Conservation (phyloP, 2,329 filamentous ascomycete species). For the Fusarium concolor region DNA sequence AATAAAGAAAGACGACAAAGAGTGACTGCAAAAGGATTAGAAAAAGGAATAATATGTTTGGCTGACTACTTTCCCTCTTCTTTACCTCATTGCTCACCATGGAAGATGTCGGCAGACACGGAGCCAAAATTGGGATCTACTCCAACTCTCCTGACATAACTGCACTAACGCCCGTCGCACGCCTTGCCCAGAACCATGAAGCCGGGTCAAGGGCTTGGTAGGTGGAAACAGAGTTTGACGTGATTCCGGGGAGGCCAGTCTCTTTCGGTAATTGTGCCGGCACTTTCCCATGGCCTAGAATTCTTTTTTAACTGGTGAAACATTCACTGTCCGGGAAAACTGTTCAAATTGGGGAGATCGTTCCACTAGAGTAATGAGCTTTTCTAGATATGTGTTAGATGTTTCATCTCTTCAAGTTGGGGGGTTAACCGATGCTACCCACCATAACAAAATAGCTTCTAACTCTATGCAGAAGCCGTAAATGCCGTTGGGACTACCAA, state of each 20-base stretch:
- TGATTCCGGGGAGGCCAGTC: no score
- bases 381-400: not conserved
- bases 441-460: no score
- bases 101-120: no score
- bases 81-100: not conserved
- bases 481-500: not conserved
- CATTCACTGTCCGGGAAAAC: not conserved
- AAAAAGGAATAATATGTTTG: slow-evolving; percentile 15
- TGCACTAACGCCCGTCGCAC: not conserved
- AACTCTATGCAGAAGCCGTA: no score
- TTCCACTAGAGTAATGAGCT: not conserved
- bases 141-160: not conserved
- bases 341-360: not conserved
- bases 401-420: not conserved
- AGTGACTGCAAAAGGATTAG: not conserved
- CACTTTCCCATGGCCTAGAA: no score
- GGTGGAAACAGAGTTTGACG: not conserved
- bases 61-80: not conserved
- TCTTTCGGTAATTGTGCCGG: no score
- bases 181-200: not conserved
- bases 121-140: slow-evolving; percentile 7
- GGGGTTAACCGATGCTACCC: not conserved
- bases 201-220: not conserved
- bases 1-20: not conserved
- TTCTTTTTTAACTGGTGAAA: no score